Percentiles rank a stretch among this genome's conserved stretches.
Conservation (phyloP, 441 rosid species). For the Gossypium laxum region DNA sequence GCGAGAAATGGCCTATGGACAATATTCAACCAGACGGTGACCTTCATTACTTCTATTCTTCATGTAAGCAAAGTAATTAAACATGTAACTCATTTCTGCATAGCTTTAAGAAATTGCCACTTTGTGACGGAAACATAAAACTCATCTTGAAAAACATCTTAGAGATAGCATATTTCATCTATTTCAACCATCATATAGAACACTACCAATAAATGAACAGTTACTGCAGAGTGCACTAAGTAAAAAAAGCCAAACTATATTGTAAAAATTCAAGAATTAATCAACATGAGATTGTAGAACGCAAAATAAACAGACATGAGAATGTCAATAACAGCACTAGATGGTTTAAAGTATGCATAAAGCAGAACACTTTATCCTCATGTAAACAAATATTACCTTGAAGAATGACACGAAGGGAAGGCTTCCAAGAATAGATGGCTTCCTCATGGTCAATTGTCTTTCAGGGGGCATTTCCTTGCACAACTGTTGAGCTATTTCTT, state of each 20-base stretch:
- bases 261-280: neutral
- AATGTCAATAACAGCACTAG: neutral
- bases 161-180: neutral
- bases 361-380: neutral
- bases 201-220: neutral
- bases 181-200: neutral
- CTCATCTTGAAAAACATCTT: neutral
- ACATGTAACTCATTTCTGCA: neutral
- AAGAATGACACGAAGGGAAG: constrained; percentile 53
- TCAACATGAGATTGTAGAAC: neutral
- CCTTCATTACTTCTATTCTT: neutral
- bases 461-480: constrained; percentile 31
- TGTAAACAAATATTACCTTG: constrained; percentile 39
- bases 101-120: neutral
- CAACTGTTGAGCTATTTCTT: constrained; percentile 3
- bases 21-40: neutral
- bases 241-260: neutral
- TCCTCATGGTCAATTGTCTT: constrained; percentile 40
- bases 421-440: constrained; percentile 35
- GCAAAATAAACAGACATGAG: neutral
- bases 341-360: neutral
- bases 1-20: neutral
- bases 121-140: neutral
- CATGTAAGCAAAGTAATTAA: neutral
- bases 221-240: neutral